A percentile compares a stretch with the other conserved stretches of the same genome.
Evolutionary conservation across 345 rosid genomes (phyloP).

Genomic region (Citrus mangshanensis): DNA sequence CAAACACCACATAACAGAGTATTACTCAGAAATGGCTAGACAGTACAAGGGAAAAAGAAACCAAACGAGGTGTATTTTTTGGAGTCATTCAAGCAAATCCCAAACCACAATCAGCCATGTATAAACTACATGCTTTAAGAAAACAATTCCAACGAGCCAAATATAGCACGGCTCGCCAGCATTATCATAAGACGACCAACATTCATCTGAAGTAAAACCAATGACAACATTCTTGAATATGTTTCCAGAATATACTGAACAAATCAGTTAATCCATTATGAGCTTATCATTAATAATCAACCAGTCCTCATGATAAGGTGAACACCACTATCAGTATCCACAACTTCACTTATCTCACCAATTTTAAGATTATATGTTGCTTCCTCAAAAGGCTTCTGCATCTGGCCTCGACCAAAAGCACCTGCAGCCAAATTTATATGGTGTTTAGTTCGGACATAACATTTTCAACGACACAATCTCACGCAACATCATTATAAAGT

Average conservation of each 20-base stretch:
- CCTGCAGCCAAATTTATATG: conserved; percentile 39
- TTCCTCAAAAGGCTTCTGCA: conserved; percentile 98
- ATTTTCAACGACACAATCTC: background rate
- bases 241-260: background rate
- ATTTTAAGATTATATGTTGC: conserved; percentile 69
- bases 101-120: conserved; percentile 10
- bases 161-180: background rate
- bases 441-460: background rate
- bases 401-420: conserved; percentile 84
- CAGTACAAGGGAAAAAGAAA: background rate
- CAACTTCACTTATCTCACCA: conserved; percentile 89
- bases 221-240: conserved; percentile 1
- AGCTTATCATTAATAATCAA: conserved; percentile 21
- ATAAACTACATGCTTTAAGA: background rate
- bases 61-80: conserved; percentile 1
- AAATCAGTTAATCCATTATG: background rate
- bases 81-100: background rate
- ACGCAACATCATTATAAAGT: background rate
- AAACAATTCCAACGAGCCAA: background rate
- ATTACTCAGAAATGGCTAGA: background rate
- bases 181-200: background rate
- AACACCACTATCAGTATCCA: conserved; percentile 91
- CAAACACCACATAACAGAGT: background rate
- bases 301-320: conserved; percentile 92
- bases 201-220: conserved; percentile 5